A percentile compares a stretch with the other conserved stretches of the same genome.
Conservation (phyloP, 768 basidiomycete genomes). For the Leccinum ochraceum region DNA sequence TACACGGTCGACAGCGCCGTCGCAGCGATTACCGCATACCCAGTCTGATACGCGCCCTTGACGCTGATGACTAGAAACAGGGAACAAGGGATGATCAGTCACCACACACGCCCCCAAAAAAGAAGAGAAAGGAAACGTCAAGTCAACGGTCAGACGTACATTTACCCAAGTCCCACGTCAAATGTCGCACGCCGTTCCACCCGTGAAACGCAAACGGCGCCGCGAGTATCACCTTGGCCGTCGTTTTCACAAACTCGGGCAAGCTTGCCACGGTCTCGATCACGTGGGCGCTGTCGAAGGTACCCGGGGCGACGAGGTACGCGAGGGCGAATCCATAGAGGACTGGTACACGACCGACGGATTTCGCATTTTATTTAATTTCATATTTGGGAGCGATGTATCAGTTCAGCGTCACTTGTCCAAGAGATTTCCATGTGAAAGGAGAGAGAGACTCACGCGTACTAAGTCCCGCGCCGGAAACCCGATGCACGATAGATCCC, state of each 20-base stretch:
- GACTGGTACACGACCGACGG: constrained; percentile 42
- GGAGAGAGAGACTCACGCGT: constrained; percentile 32
- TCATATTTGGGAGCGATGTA: neutral
- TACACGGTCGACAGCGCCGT: constrained; percentile 74
- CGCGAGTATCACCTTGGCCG: constrained; percentile 77
- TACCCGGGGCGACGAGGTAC: constrained; percentile 80
- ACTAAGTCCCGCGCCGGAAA: constrained; percentile 80
- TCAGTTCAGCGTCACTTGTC: neutral
- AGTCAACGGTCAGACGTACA: constrained; percentile 53
- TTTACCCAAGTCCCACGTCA: constrained; percentile 86
- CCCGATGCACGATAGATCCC: constrained; percentile 81
- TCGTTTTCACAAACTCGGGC: constrained; percentile 75
- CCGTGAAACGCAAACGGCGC: constrained; percentile 90
- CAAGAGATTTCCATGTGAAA: neutral
- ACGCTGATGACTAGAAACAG: constrained; percentile 64
- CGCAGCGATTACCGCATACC: constrained; percentile 82
- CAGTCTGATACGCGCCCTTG: constrained; percentile 77
- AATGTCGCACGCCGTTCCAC: constrained; percentile 87
- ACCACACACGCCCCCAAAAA: neutral
- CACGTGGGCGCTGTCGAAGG: constrained; percentile 78
- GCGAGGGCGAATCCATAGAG: constrained; percentile 87
- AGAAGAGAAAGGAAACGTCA: neutral
- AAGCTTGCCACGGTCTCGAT: constrained; percentile 69
- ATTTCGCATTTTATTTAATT: neutral
- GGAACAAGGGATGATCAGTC: neutral